These are phyloP conservation scores for Trametes gibbosa DNA, from an alignment of 768 basidiomycete genomes.

Conservation along the genomic window DNA sequence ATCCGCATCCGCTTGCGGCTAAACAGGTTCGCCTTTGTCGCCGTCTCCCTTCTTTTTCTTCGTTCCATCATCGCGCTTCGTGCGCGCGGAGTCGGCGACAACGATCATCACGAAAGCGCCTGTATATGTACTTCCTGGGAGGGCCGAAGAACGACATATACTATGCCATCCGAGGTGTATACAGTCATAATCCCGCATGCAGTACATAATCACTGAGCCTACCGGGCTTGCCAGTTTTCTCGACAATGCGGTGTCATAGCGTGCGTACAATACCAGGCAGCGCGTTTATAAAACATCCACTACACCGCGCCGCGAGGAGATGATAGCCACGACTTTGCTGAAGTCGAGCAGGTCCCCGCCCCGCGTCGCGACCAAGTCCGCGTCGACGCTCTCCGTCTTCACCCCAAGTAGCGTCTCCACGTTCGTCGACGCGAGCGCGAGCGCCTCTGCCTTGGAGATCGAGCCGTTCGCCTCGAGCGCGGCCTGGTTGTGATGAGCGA, in stretches of 20 bases:
- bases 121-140: too few relatives aligned
- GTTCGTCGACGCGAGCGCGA: constrained; percentile 42
- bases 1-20: too few relatives aligned
- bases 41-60: not conserved
- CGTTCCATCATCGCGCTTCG: not conserved
- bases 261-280: not conserved
- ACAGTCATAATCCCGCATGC: too few relatives aligned
- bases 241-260: too few relatives aligned
- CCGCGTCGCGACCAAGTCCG: constrained; percentile 28
- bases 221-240: too few relatives aligned
- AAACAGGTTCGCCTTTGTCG: not conserved
- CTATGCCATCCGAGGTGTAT: too few relatives aligned
- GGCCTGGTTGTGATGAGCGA: constrained; percentile 7
- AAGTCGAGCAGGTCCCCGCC: constrained; percentile 38
- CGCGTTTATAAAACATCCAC: constrained; percentile 24
- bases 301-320: constrained; percentile 30
- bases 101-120: not conserved
- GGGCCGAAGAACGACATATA: too few relatives aligned
- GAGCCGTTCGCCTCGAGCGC: constrained; percentile 26
- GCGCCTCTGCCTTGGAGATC: constrained; percentile 31
- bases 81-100: not conserved
- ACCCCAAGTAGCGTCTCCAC: constrained; percentile 41
- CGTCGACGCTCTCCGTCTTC: constrained; percentile 1
- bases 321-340: constrained; percentile 39
- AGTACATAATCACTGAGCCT: too few relatives aligned